Conservation (phyloP, 768 basidiomycete species). For the Suillus spraguei region DNA sequence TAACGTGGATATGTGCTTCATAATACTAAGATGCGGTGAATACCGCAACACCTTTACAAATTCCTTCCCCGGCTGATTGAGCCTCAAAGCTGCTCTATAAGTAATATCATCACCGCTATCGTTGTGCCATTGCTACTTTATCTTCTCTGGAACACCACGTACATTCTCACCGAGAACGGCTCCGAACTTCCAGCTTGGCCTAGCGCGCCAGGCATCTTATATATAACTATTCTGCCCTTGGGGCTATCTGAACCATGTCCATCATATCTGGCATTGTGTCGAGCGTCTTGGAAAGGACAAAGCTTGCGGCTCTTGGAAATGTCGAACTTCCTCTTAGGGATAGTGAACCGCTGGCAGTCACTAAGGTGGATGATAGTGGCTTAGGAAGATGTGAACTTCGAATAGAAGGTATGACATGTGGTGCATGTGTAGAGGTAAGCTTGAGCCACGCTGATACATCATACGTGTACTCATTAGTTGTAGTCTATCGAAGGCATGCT, state of each 20-base stretch:
- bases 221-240: not conserved
- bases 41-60: not conserved
- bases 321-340: slow-evolving; percentile 21
- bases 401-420: slow-evolving; percentile 91
- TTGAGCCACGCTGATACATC: not conserved
- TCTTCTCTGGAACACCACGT: not conserved
- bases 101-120: no score
- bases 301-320: slow-evolving; percentile 10
- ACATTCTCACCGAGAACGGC: not conserved
- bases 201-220: not conserved
- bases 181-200: not conserved
- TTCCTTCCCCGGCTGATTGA: not conserved
- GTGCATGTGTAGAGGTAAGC: slow-evolving; percentile 83
- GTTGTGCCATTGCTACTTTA: not conserved
- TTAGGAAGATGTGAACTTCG: slow-evolving; percentile 72
- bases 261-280: slow-evolving; percentile 10
- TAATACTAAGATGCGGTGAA: slow-evolving; percentile 1
- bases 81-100: not conserved
- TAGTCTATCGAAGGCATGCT: slow-evolving; percentile 88
- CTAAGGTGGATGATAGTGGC: slow-evolving; percentile 22
- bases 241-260: slow-evolving; percentile 4
- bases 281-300: slow-evolving; percentile 13
- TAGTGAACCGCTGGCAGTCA: slow-evolving; percentile 26
- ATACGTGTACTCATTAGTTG: not conserved
- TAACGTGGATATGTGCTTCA: not conserved